Evolutionary conservation across 108 stramenopile species (phyloP).

Genomic region (Cyclotella distinguenda): DNA sequence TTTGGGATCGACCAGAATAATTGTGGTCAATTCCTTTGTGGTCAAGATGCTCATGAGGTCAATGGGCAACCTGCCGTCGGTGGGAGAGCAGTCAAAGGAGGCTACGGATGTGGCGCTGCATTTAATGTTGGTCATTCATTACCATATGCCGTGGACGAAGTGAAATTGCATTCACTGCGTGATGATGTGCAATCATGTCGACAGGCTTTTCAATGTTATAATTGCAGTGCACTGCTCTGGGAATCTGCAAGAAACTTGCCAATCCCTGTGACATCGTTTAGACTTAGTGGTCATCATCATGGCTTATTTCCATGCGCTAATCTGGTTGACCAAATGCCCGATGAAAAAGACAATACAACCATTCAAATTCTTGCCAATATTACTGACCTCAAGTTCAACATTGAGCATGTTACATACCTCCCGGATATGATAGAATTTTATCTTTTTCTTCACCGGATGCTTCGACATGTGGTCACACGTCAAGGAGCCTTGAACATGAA

Average conservation of each 20-base stretch:
- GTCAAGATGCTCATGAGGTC: constrained; percentile 26
- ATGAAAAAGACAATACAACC: constrained; percentile 1
- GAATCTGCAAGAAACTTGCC: constrained; percentile 5
- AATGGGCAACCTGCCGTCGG: constrained; percentile 18
- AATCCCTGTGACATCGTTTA: constrained; percentile 11
- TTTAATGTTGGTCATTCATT: constrained; percentile 14
- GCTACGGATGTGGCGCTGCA: constrained; percentile 12
- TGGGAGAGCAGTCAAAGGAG: constrained; percentile 7
- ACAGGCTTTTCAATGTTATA: constrained; percentile 14
- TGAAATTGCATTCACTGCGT: constrained; percentile 1
- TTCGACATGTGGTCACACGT: constrained; percentile 24
- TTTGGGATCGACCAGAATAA: constrained; percentile 32
- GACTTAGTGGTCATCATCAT: neutral
- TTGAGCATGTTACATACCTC: constrained; percentile 21
- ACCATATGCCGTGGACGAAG: constrained; percentile 12
- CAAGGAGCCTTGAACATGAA: constrained; percentile 20
- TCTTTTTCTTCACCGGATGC: constrained; percentile 24
- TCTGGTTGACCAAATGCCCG: neutral
- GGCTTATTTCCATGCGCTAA: constrained; percentile 9
- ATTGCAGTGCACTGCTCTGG: constrained; percentile 24
- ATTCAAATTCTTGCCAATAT: constrained; percentile 1
- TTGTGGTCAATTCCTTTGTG: constrained; percentile 26
- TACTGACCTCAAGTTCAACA: constrained; percentile 1
- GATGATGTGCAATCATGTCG: constrained; percentile 1
- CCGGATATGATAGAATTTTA: constrained; percentile 41